Conservation (phyloP, 805 yeast species). For the Candida endomychidarum region DNA sequence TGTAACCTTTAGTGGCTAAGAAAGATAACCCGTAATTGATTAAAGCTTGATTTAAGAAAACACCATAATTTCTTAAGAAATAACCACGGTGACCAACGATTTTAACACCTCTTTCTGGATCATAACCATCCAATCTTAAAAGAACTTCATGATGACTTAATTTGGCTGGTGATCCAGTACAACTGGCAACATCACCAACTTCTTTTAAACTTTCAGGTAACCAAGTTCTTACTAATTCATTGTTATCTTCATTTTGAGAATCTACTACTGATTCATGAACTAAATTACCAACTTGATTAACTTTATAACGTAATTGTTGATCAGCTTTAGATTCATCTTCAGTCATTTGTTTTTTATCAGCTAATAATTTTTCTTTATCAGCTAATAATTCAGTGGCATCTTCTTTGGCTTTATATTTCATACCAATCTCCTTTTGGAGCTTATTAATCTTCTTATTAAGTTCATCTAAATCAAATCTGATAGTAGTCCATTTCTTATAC, state of each 20-base stretch:
- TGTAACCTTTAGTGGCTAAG: conserved; percentile 74
- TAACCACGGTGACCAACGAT: conserved; percentile 98
- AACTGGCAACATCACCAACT: conserved; percentile 68
- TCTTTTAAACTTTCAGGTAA: conserved; percentile 67
- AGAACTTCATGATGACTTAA: conserved; percentile 95
- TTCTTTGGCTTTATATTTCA: conserved; percentile 90
- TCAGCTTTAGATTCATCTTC: conserved; percentile 81
- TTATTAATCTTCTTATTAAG: conserved; percentile 84
- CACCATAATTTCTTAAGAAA: conserved; percentile 93
- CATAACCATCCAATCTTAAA: conserved; percentile 94
- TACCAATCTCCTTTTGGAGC: conserved; percentile 90
- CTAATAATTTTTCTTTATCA: conserved; percentile 73
- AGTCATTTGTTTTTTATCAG: conserved; percentile 64
- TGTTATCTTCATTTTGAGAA: conserved; percentile 87
- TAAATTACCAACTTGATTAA: conserved; percentile 87
- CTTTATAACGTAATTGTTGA: conserved; percentile 68
- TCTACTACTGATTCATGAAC: conserved; percentile 90
- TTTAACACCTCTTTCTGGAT: conserved; percentile 98
- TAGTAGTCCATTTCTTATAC: conserved; percentile 89
- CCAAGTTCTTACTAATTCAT: conserved; percentile 86
- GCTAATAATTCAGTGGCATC: conserved; percentile 83
- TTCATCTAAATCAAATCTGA: conserved; percentile 80
- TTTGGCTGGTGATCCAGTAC: conserved; percentile 70
- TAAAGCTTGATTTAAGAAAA: conserved; percentile 95
- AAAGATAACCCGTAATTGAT: conserved; percentile 93